phyloP scores from a whole-genome alignment of 371 early-diverging fungal genomes.

The Syncephalastrum racemosum region DNA sequence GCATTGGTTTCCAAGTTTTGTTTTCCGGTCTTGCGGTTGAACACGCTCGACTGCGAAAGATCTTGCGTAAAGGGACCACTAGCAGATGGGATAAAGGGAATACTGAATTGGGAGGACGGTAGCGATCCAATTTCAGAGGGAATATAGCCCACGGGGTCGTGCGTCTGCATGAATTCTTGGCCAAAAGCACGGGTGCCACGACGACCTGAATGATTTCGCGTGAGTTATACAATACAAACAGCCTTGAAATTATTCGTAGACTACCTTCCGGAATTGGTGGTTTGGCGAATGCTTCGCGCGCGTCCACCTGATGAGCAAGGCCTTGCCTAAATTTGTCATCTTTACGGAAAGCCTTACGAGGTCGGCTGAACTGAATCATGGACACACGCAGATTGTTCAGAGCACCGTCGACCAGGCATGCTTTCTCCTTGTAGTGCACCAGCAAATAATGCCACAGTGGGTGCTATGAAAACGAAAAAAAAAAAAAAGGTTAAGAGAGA shows the following conservation, averaged over 20 bases:
- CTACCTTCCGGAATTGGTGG: constrained; percentile 55
- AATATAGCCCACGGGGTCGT: constrained; percentile 59
- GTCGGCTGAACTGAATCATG: constrained; percentile 84
- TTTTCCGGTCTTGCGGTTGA: constrained; percentile 39
- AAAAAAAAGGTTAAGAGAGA: not conserved
- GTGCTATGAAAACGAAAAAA: constrained; percentile 48
- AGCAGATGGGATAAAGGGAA: constrained; percentile 63
- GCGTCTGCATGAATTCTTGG: constrained; percentile 59
- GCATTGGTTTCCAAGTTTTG: constrained; percentile 13
- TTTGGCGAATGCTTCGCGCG: constrained; percentile 65
- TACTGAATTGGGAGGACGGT: constrained; percentile 59
- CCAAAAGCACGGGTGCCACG: constrained; percentile 51
- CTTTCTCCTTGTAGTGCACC: constrained; percentile 89
- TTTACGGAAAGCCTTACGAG: constrained; percentile 61
- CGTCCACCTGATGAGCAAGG: constrained; percentile 66
- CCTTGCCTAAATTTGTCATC: constrained; percentile 69
- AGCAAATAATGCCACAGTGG: constrained; percentile 96
- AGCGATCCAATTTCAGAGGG: constrained; percentile 58
- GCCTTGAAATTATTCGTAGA: not conserved
- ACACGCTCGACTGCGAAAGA: constrained; percentile 54
- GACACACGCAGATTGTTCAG: constrained; percentile 84
- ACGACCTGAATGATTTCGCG: constrained; percentile 34
- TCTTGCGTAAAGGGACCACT: constrained; percentile 75
- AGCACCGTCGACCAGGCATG: constrained; percentile 93
- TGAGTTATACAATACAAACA: constrained; percentile 1